Evolutionary conservation across 164 flowering plant genomes (phyloP), one percentile per base, ranked within the genome.

Genomic region (Paratinospora sagittata): DNA sequence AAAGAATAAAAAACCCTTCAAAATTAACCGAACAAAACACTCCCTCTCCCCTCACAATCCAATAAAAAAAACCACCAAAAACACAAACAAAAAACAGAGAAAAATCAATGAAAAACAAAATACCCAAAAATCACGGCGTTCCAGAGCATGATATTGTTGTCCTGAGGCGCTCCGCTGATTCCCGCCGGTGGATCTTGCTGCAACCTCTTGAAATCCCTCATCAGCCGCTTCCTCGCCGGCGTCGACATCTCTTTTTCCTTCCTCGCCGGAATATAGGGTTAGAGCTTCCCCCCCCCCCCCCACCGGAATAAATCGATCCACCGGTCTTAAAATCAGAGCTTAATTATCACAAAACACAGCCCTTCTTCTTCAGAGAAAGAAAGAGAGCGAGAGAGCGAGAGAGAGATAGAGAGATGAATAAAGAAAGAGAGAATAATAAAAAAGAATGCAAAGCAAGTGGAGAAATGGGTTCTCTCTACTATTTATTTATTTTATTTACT

Each of bases 121-220:
- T 80, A 87, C 93, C 93, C 91, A 70, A 89, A 89, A 69, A 89
- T 89, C 70, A 89, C 91, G 69, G 93, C 93, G 79, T 89, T 89
- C 93, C 91, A 87, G 3, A 89, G 83, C 91, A 85, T 87, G 43
- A 89, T 89, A 75, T 86, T 89, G 68, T 86, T 86, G 70, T 89
- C 93, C 41, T 87, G 90, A 45, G 93, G 93, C 65, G 90, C 89
- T 34, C 92, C 89, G 66, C 89, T 88, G 76, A 88, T 84, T 26
- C 92, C 92, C 1, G 90, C 92, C 27, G 90, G 89, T 41, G 93
- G 93, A 74, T 89, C 93, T 71, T 87, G 90, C 74, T 85, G 88
- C 84, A 89, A 80, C 86, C 93, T 83, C 84, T 84, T 89, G 75
- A 89, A 87, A 80, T 89, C 93, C 76, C 93, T 86, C 93, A 89